Evolutionary conservation across 805 yeast genomes (phyloP).

Genomic region (Wickerhamomyces bovis): DNA sequence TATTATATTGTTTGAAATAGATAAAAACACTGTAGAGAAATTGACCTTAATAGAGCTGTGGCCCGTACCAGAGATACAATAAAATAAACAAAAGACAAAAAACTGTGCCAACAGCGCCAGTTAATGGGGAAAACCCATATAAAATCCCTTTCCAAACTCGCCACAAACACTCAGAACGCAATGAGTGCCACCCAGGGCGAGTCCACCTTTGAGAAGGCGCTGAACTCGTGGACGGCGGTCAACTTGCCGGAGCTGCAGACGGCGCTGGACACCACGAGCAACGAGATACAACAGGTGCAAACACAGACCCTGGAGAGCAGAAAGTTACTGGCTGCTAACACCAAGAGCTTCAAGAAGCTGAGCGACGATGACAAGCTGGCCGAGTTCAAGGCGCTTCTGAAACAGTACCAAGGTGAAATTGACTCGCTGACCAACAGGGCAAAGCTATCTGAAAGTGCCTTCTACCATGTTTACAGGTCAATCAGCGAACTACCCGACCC

Average conservation of each 20-base stretch:
- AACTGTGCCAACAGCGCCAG: neutral
- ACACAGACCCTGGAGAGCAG: constrained; percentile 61
- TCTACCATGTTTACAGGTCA: constrained; percentile 67
- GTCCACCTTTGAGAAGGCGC: constrained; percentile 36
- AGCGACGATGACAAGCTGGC: constrained; percentile 59
- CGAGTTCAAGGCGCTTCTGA: constrained; percentile 61
- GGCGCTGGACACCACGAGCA: constrained; percentile 66
- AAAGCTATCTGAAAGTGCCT: constrained; percentile 64
- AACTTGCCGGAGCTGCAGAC: constrained; percentile 66
- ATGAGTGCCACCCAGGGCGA: neutral
- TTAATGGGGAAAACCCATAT: neutral
- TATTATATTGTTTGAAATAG: neutral
- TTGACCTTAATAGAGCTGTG: neutral
- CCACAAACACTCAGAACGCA: neutral
- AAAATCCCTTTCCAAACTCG: no score
- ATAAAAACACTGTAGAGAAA: no score
- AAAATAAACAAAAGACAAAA: neutral
- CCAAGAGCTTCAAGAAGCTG: constrained; percentile 80
- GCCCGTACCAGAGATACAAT: neutral
- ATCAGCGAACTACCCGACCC: constrained; percentile 95
- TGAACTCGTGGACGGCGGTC: constrained; percentile 70
- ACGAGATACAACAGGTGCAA: constrained; percentile 67
- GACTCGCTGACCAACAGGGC: constrained; percentile 76
- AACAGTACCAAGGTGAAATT: constrained; percentile 80
- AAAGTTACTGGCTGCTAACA: constrained; percentile 70